phyloP scores from a whole-genome alignment of 345 rosid species.

The Barbarea vulgaris region DNA sequence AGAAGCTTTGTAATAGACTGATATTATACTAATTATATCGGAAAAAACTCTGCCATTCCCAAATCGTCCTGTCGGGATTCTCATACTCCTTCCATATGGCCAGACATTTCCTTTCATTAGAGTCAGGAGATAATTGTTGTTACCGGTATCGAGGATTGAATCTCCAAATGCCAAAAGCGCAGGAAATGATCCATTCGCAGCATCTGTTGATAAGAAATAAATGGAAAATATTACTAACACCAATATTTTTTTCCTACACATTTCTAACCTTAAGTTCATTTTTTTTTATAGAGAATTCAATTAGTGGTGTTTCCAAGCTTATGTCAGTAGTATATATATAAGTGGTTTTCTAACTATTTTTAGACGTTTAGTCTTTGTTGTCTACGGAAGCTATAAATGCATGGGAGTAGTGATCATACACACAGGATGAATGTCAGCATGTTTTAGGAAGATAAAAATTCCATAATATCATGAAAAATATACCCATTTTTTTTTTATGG shows the following conservation, averaged over 20 bases:
- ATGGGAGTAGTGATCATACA: slow-evolving; percentile 25
- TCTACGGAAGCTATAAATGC: slow-evolving; percentile 30
- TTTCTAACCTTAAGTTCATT: slow-evolving; percentile 15
- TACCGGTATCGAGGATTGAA: slow-evolving; percentile 68
- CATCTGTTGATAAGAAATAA: slow-evolving; percentile 14
- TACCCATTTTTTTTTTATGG: no score
- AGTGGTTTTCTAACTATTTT: slow-evolving; percentile 1
- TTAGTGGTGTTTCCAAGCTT: not conserved
- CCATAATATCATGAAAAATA: not conserved
- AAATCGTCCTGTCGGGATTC: slow-evolving; percentile 59
- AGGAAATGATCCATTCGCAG: slow-evolving; percentile 38
- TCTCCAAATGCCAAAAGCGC: slow-evolving; percentile 64
- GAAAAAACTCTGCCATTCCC: slow-evolving; percentile 63
- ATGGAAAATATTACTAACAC: slow-evolving; percentile 18
- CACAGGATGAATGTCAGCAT: slow-evolving; percentile 34
- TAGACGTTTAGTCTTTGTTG: slow-evolving; percentile 38
- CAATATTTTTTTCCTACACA: slow-evolving; percentile 11
- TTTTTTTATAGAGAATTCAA: slow-evolving; percentile 2
- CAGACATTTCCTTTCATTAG: slow-evolving; percentile 47
- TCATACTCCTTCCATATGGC: slow-evolving; percentile 64
- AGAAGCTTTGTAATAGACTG: not conserved
- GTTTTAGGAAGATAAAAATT: slow-evolving; percentile 21
- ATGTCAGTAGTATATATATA: slow-evolving; percentile 13
- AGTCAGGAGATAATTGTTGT: slow-evolving; percentile 55
- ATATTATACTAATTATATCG: slow-evolving; percentile 50